Evolutionary conservation across 306 rosid genomes (phyloP).

Genomic region (Cicer pinnatifidum): DNA sequence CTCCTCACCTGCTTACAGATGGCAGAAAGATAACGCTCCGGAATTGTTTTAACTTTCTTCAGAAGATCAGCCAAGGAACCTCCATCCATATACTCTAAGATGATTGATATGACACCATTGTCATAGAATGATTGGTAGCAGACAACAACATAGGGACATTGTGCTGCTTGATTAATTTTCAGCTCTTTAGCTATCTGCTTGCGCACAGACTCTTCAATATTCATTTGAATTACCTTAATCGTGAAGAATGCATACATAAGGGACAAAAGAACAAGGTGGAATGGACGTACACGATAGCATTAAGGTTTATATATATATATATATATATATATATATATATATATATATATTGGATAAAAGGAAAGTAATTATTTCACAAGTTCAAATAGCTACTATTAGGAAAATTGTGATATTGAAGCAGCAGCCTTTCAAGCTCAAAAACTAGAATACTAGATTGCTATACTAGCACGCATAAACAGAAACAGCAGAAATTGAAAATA

Average conservation of each 20-base stretch:
- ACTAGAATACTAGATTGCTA: conserved; percentile 22
- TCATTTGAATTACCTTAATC: conserved; percentile 87
- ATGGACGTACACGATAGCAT: conserved; percentile 23
- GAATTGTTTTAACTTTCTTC: conserved; percentile 79
- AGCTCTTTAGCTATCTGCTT: conserved; percentile 88
- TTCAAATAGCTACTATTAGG: conserved; percentile 31
- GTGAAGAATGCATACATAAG: conserved; percentile 42
- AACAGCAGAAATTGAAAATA: conserved; percentile 5
- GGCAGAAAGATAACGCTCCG: conserved; percentile 82
- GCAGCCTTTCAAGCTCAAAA: conserved; percentile 27
- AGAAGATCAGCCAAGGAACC: conserved; percentile 91
- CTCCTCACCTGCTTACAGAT: conserved; percentile 82
- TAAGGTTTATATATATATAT: conserved; percentile 34
- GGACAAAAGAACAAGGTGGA: conserved; percentile 29
- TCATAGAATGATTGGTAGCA: conserved; percentile 89
- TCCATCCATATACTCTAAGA: conserved; percentile 99
- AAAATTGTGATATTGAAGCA: conserved; percentile 35
- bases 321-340: conserved; percentile 39
- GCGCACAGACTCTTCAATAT: conserved; percentile 80
- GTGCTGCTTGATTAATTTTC: conserved; percentile 92
- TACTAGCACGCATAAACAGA: conserved; percentile 1
- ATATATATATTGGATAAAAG: conserved; percentile 17
- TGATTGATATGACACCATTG: conserved; percentile 83
- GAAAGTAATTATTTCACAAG: conserved; percentile 3
- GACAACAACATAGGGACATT: conserved; percentile 84